These are phyloP conservation scores for Hippophae rhamnoides DNA, from an alignment of 306 rosid species.

Conservation along the genomic window DNA sequence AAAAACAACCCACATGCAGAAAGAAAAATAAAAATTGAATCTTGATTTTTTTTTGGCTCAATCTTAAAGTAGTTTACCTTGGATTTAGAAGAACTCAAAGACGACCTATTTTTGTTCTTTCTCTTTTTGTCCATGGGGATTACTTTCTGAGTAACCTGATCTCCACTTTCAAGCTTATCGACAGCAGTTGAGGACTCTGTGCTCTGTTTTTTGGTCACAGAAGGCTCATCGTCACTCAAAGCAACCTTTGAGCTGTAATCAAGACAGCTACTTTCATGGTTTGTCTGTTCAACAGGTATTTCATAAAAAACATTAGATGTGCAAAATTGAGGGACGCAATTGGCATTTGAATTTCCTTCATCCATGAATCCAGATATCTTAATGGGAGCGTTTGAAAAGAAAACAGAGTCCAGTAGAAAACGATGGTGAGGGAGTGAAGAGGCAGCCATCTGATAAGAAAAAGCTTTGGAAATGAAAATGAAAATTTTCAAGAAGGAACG, in stretches of 20 bases:
- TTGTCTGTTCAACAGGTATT: conserved; percentile 8
- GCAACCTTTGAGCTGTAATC: conserved; percentile 36
- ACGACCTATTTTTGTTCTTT: conserved; percentile 27
- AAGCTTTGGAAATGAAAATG: conserved; percentile 17
- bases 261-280: conserved; percentile 35
- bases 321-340: conserved; percentile 12
- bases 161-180: conserved; percentile 62
- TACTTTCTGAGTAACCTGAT: conserved; percentile 59
- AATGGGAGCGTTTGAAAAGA: conserved; percentile 23
- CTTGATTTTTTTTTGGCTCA: too few relatives aligned
- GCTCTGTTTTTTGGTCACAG: conserved; percentile 40
- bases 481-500: conserved; percentile 19
- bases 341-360: conserved; percentile 8
- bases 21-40: neutral
- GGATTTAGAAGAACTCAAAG: conserved; percentile 28
- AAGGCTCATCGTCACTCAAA: conserved; percentile 39
- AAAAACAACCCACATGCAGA: too few relatives aligned
- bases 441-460: conserved; percentile 49
- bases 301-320: conserved; percentile 14
- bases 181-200: conserved; percentile 53
- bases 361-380: conserved; percentile 18
- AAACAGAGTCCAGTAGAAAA: conserved; percentile 39
- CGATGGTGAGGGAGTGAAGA: conserved; percentile 42
- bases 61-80: conserved; percentile 25
- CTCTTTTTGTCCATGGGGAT: conserved; percentile 36